phyloP scores from a whole-genome alignment of 2,329 filamentous ascomycete genomes.

The Ophiosphaerella narmari region DNA sequence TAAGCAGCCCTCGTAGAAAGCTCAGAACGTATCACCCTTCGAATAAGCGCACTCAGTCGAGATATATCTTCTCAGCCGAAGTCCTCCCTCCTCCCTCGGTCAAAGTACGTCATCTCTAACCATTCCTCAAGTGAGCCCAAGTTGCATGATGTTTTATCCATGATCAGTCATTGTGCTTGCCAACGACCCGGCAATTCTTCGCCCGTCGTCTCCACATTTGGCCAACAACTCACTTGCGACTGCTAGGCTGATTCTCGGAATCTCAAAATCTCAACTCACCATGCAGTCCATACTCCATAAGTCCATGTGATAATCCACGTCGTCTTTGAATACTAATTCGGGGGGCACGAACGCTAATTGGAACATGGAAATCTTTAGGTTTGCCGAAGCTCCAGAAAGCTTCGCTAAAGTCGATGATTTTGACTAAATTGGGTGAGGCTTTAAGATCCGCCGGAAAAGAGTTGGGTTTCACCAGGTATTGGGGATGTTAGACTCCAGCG shows the following conservation, averaged over 20 bases:
- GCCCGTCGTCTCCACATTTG: slow-evolving; percentile 46
- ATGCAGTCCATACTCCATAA: slow-evolving; percentile 49
- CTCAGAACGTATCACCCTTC: slow-evolving; percentile 22
- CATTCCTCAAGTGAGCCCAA: slow-evolving; percentile 41
- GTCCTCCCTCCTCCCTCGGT: slow-evolving; percentile 24
- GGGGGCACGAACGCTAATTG: slow-evolving; percentile 43
- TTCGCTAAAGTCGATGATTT: slow-evolving; percentile 46
- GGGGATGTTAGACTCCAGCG: slow-evolving; percentile 20
- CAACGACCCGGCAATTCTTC: slow-evolving; percentile 38
- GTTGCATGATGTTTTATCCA: slow-evolving; percentile 15
- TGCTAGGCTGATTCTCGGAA: background rate
- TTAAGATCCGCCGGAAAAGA: slow-evolving; percentile 4
- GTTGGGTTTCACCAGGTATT: slow-evolving; percentile 21
- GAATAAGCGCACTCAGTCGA: slow-evolving; percentile 15
- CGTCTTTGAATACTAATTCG: slow-evolving; percentile 46
- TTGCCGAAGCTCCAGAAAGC: slow-evolving; percentile 33
- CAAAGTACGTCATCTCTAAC: slow-evolving; percentile 48
- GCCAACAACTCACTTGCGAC: slow-evolving; percentile 14
- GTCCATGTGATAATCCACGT: slow-evolving; percentile 43
- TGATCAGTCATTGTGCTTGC: slow-evolving; percentile 24
- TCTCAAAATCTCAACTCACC: slow-evolving; percentile 37
- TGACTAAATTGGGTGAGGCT: slow-evolving; percentile 2
- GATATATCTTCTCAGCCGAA: slow-evolving; percentile 22
- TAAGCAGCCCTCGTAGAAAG: slow-evolving; percentile 10
- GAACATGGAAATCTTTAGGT: slow-evolving; percentile 41